Evolutionary conservation across 805 yeast species (phyloP).

Genomic region (Kazachstania viticola): DNA sequence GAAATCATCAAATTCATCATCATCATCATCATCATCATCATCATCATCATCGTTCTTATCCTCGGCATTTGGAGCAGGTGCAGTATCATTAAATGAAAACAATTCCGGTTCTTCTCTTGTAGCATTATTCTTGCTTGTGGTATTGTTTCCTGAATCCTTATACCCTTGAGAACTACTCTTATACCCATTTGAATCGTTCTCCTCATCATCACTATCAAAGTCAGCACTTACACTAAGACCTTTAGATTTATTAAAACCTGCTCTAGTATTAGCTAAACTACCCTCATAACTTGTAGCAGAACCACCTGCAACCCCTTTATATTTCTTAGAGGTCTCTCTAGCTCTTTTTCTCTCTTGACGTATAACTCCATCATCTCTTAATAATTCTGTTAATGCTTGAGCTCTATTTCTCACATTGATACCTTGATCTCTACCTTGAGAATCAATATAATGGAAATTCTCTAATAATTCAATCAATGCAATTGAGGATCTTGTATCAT

Average conservation of each 20-base stretch:
- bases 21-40: conserved; percentile 37
- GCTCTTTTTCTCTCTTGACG: conserved; percentile 85
- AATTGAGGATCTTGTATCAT: conserved; percentile 79
- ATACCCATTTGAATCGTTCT: conserved; percentile 26
- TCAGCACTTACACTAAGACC: conserved; percentile 29
- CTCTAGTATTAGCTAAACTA: conserved; percentile 18
- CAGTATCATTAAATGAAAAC: conserved; percentile 58
- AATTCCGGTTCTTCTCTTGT: conserved; percentile 1
- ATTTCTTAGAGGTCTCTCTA: conserved; percentile 73
- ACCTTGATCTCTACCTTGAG: conserved; percentile 93
- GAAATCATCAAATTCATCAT: conserved; percentile 74
- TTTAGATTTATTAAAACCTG: conserved; percentile 17
- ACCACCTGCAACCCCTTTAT: conserved; percentile 68
- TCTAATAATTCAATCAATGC: conserved; percentile 78
- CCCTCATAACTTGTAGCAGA: conserved; percentile 23
- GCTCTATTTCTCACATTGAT: conserved; percentile 88
- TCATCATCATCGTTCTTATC: conserved; percentile 2
- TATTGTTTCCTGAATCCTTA: background rate
- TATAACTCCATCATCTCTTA: conserved; percentile 65
- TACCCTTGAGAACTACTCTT: background rate
- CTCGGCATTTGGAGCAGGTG: conserved; percentile 37
- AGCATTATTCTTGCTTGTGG: background rate
- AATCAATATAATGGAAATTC: conserved; percentile 86
- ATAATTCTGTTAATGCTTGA: conserved; percentile 55
- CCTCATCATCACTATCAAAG: conserved; percentile 41